These are phyloP conservation scores for Erythrobasidium hasegawianum DNA, from an alignment of 1,284 basidiomycete species.

Conservation along the genomic window DNA sequence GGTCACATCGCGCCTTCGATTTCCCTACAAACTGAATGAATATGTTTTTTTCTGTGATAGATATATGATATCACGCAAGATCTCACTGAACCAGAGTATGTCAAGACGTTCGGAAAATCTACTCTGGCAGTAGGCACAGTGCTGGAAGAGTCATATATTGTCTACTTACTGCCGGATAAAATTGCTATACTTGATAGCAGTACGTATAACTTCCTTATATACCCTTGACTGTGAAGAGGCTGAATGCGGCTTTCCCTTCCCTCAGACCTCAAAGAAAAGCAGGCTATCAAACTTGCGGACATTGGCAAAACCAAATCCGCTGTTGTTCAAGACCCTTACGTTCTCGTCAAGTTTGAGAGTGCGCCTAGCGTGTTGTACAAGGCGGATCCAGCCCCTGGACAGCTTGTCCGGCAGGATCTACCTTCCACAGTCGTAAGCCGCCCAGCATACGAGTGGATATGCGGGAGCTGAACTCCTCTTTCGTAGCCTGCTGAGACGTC, in stretches of 20 bases:
- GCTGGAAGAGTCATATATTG: background rate
- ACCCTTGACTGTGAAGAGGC: background rate
- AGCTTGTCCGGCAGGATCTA: background rate
- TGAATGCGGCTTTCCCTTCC: too few relatives aligned
- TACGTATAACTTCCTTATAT: background rate
- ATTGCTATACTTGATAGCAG: constrained; percentile 9
- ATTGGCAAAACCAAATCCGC: constrained; percentile 3
- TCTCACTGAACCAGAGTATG: constrained; percentile 14
- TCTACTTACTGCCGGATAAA: constrained; percentile 10
- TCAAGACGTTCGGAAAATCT: constrained; percentile 29
- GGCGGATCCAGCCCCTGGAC: background rate
- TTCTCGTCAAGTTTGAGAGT: constrained; percentile 20
- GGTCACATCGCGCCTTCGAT: background rate
- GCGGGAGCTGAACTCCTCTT: too few relatives aligned
- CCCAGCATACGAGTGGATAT: too few relatives aligned
- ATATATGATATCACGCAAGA: constrained; percentile 4
- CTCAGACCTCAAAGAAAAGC: constrained; percentile 9
- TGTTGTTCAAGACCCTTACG: constrained; percentile 11
- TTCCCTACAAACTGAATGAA: too few relatives aligned
- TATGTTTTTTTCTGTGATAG: constrained; percentile 1
- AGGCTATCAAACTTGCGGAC: background rate
- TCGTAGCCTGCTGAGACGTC: background rate
- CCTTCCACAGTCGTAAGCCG: background rate
- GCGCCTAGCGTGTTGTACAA: constrained; percentile 3
- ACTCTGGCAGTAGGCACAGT: constrained; percentile 12